phyloP scores from a whole-genome alignment of 164 flowering plant genomes.

The Kalanchoe fedtschenkoi region DNA sequence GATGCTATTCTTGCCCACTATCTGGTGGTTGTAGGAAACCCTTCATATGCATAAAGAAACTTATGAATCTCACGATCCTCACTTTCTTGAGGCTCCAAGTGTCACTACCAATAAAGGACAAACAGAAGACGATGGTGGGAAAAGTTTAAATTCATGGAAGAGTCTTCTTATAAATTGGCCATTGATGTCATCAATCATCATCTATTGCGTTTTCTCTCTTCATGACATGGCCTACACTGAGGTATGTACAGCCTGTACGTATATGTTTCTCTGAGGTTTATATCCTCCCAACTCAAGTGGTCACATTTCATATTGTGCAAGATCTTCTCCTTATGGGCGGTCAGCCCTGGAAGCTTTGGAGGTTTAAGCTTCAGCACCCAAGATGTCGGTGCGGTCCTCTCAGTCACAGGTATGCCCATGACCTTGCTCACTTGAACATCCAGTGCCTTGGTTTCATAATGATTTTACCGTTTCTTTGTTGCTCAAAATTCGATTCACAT shows the following conservation, averaged over 20 bases:
- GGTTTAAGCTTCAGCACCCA: conserved; percentile 47
- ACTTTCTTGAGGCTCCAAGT: conserved; percentile 30
- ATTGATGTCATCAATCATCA: too few relatives aligned
- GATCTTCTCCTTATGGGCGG: conserved; percentile 78
- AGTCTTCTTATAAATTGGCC: conserved; percentile 79
- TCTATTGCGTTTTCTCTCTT: too few relatives aligned
- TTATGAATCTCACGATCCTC: conserved; percentile 13
- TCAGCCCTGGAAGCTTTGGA: conserved; percentile 40
- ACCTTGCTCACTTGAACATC: not conserved
- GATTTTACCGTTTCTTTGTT: not conserved
- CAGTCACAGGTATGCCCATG: conserved; percentile 38
- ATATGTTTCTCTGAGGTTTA: too few relatives aligned
- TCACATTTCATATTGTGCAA: conserved; percentile 10
- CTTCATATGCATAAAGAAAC: conserved; percentile 43
- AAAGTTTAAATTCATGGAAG: conserved; percentile 13
- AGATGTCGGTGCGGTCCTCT: conserved; percentile 53
- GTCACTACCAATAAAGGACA: conserved; percentile 12
- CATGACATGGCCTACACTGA: too few relatives aligned
- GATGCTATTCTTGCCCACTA: not conserved
- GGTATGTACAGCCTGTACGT: too few relatives aligned
- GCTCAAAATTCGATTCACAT: not conserved
- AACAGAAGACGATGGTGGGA: conserved; percentile 13
- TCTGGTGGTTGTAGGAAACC: conserved; percentile 48
- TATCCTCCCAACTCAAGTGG: not conserved
- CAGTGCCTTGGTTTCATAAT: too few relatives aligned